Base-by-base conservation (phyloP, 257 asterid genomes). In the Capsicum baccatum region DNA sequence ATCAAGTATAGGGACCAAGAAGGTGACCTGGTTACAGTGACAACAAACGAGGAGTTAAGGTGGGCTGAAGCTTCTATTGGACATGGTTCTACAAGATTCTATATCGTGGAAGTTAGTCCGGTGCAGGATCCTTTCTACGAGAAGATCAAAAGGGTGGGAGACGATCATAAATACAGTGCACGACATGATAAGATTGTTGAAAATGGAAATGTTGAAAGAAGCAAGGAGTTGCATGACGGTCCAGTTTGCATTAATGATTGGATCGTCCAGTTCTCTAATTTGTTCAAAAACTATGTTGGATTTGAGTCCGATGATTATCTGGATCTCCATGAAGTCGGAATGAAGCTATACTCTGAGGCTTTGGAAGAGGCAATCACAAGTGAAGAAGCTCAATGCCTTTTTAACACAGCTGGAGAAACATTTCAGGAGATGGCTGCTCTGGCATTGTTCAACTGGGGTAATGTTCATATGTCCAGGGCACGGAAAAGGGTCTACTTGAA, bases 381-480 rank as follows among this genome's bases (percentile, higher is more conserved):
- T 84, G 97, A 92, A 82, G 98, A 95, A 87, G 97, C 97, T 84
- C 97, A 95, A 86, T 94, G 84, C 35, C 87, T 90, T 68, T 93
- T 95, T 83, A 37, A 55, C 76, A 66, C 83, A 57, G 97, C 98
- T 16, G 93, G 91, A 33, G 98, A 93, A 60, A 95, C 91, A 78
- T 95, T 95, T 83, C 93, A 92, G 86, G 98, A 93, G 85, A 92
- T 95, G 96, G 91, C 94, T 52, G 97, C 97, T 84, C 89, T 93
- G 83, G 97, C 98, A 62, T 84, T 95, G 93, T 95, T 95, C 91
- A 93, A 95, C 67, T 93, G 96, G 90, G 98, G 97, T 12, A 95
- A 92, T 74, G 97, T 95, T 83, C 93, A 93, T 85, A 91, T 92
- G 93, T 91, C 98, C 37, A 87, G 91, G 85, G 98, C 98, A 42